Evolutionary conservation across 495 filamentous ascomycete genomes (phyloP).

Genomic region (Aspergillus baeticus): DNA sequence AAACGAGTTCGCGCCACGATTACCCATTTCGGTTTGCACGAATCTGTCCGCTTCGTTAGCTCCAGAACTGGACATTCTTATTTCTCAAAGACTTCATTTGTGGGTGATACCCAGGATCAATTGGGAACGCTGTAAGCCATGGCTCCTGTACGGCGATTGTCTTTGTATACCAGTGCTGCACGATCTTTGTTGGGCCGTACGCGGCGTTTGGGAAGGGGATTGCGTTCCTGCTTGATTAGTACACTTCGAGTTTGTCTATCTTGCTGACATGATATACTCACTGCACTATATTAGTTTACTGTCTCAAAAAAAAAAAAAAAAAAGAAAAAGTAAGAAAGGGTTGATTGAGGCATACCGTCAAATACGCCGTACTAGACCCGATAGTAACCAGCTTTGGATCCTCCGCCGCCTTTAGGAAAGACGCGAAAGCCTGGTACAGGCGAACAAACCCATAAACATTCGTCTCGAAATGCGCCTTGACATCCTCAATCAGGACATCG

Average conservation of each 20-base stretch:
- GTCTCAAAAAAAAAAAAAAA: too few relatives aligned
- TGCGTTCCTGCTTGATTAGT: constrained; percentile 12
- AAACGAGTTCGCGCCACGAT: constrained; percentile 31
- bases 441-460: constrained; percentile 11
- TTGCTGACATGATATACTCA: too few relatives aligned
- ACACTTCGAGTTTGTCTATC: too few relatives aligned
- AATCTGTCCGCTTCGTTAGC: too few relatives aligned
- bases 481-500: constrained; percentile 20
- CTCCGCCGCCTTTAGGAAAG: constrained; percentile 29
- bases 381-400: constrained; percentile 38
- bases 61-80: too few relatives aligned
- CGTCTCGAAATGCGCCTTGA: constrained; percentile 19
- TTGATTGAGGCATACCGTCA: constrained; percentile 5
- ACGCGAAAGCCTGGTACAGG: constrained; percentile 11
- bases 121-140: constrained; percentile 33
- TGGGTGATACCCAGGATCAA: constrained; percentile 31
- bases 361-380: constrained; percentile 24
- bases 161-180: constrained; percentile 36
- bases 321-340: too few relatives aligned
- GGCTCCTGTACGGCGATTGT: constrained; percentile 39
- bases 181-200: constrained; percentile 39
- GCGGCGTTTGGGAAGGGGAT: constrained; percentile 30
- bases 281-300: too few relatives aligned
- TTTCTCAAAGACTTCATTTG: too few relatives aligned
- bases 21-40: constrained; percentile 46